A percentile compares a stretch with the other conserved stretches of the same genome.
These are phyloP conservation scores for Fusarium anthophilum DNA, from an alignment of 2,329 filamentous ascomycete genomes.

Conservation along the genomic window DNA sequence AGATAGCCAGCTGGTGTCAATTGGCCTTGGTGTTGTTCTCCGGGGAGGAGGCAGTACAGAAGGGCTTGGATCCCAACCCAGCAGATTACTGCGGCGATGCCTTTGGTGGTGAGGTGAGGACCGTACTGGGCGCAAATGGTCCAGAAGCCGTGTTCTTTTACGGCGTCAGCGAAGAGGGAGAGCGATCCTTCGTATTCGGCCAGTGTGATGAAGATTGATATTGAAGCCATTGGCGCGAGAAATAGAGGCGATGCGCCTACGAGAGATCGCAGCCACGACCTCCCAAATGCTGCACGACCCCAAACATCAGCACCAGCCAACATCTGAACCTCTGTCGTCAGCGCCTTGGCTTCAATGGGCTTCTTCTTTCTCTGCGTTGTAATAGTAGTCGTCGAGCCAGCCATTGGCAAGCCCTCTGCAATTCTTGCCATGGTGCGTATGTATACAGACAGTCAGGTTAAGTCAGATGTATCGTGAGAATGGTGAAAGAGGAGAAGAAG, in stretches of 20 bases:
- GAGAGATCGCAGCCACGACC: slow-evolving; percentile 38
- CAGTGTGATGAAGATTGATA: slow-evolving; percentile 40
- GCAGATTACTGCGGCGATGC: slow-evolving; percentile 11
- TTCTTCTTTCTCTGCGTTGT: neutral
- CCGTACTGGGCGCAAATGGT: slow-evolving; percentile 23
- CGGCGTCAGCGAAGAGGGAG: slow-evolving; percentile 11
- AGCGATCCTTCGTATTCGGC: slow-evolving; percentile 34
- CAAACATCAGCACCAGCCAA: slow-evolving; percentile 15
- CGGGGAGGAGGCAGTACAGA: slow-evolving; percentile 23
- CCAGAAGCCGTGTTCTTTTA: slow-evolving; percentile 27
- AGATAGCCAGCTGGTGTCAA: slow-evolving; percentile 55
- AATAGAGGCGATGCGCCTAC: slow-evolving; percentile 37
- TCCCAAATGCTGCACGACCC: slow-evolving; percentile 39
- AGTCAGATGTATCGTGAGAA: neutral
- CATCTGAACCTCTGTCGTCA: neutral
- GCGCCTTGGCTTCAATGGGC: neutral
- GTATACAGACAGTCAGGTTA: neutral
- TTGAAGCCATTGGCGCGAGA: slow-evolving; percentile 34
- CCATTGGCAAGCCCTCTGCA: neutral
- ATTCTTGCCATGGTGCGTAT: neutral
- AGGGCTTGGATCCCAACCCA: slow-evolving; percentile 28
- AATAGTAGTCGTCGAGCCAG: slow-evolving; percentile 7
- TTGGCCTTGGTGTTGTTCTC: slow-evolving; percentile 46
- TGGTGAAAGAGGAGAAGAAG: neutral
- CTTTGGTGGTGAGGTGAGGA: slow-evolving; percentile 26